Evolutionary conservation across 73 alveolate species (phyloP).

Genomic region (Effrenium voratum): DNA sequence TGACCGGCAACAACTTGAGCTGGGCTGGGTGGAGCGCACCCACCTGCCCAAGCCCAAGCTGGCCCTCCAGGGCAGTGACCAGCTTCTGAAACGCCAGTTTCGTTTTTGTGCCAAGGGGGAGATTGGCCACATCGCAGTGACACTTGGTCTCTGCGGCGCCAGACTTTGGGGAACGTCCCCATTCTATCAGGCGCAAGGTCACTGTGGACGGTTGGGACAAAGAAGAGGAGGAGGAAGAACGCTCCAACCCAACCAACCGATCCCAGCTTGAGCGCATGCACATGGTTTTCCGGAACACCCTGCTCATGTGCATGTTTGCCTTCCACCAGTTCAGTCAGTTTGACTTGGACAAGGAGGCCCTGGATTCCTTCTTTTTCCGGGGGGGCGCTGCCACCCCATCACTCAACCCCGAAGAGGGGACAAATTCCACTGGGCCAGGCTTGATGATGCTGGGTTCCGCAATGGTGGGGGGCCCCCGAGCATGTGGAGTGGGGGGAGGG

Average conservation of each 20-base stretch:
- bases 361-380: too few relatives aligned
- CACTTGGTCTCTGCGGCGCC: constrained; percentile 3
- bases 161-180: constrained; percentile 7
- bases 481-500: too few relatives aligned
- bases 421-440: too few relatives aligned
- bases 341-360: neutral
- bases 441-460: too few relatives aligned
- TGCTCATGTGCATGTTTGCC: neutral
- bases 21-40: neutral
- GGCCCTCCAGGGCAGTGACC: neutral
- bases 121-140: neutral
- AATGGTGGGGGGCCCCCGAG: too few relatives aligned
- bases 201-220: constrained; percentile 24
- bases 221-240: constrained; percentile 42
- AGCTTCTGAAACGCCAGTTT: neutral
- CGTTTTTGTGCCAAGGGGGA: neutral
- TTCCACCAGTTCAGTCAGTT: neutral
- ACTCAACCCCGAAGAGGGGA: too few relatives aligned
- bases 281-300: constrained; percentile 18
- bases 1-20: neutral
- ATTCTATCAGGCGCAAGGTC: neutral
- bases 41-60: neutral
- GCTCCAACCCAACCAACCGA: neutral
- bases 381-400: too few relatives aligned
- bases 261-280: neutral